These are phyloP conservation scores for Rhizomucor pusillus DNA, from an alignment of 371 early-diverging fungal species.

Conservation along the genomic window DNA sequence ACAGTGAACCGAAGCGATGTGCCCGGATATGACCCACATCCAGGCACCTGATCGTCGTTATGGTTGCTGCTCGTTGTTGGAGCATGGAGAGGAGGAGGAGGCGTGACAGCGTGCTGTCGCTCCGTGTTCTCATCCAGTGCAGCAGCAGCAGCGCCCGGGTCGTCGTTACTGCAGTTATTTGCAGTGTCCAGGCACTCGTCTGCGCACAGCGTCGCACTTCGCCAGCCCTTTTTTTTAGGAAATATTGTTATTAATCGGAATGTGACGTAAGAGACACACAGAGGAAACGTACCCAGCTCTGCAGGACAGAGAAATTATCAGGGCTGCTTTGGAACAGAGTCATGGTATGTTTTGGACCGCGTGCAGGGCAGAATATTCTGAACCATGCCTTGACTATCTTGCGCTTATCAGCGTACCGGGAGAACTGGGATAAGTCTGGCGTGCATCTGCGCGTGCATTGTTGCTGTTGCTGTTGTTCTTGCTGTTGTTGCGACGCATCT, in stretches of 20 bases:
- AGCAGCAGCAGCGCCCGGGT: too few relatives aligned
- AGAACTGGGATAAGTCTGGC: constrained; percentile 25
- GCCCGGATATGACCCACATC: neutral
- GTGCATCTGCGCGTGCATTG: constrained; percentile 6
- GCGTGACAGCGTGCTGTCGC: too few relatives aligned
- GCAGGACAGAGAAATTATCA: constrained; percentile 48
- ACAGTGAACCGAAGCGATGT: constrained; percentile 34
- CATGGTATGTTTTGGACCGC: constrained; percentile 50
- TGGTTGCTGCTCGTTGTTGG: neutral
- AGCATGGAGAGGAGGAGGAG: too few relatives aligned
- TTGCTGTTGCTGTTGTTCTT: constrained; percentile 6
- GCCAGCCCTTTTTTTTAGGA: constrained; percentile 42
- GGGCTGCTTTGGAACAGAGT: constrained; percentile 57
- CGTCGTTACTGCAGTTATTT: neutral
- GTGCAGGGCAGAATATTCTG: constrained; percentile 51
- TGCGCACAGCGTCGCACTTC: constrained; percentile 50
- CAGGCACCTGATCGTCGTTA: constrained; percentile 6
- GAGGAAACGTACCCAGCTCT: constrained; percentile 49
- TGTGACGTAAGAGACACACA: neutral
- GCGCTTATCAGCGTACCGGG: constrained; percentile 45
- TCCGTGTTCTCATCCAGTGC: too few relatives aligned
- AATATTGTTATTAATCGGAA: neutral
- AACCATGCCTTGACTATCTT: constrained; percentile 55
- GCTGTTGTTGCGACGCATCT: neutral
- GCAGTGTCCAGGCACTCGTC: constrained; percentile 25